Evolutionary conservation across 2,329 filamentous ascomycete species (phyloP).

Genomic region (Akanthomyces muscarius): DNA sequence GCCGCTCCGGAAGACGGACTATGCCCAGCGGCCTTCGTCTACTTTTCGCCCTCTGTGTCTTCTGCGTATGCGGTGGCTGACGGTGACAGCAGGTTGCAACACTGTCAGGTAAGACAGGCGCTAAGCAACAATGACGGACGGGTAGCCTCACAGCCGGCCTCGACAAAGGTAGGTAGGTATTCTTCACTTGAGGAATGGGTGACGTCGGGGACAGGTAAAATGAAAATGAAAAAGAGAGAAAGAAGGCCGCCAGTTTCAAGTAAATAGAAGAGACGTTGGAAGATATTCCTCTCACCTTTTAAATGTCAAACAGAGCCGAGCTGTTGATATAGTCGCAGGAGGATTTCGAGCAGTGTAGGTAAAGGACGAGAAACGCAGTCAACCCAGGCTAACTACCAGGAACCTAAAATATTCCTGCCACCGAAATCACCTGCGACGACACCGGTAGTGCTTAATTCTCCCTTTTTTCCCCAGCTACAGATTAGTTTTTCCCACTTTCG

Average conservation of each 20-base stretch:
- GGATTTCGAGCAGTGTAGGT: background rate
- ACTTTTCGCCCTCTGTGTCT: background rate
- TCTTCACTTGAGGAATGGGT: background rate
- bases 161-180: background rate
- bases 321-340: background rate
- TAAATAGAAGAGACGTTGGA: background rate
- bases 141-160: background rate
- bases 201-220: background rate
- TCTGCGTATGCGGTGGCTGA: background rate
- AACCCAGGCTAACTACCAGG: background rate
- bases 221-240: background rate
- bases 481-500: background rate
- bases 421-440: background rate
- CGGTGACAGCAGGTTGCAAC: background rate
- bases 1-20: background rate
- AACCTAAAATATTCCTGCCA: background rate
- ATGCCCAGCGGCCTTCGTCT: too few relatives aligned
- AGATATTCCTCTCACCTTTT: background rate
- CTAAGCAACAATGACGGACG: conserved; percentile 1
- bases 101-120: background rate
- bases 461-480: background rate
- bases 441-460: background rate
- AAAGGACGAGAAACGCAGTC: background rate
- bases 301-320: background rate
- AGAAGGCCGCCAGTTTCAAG: background rate